These are phyloP conservation scores for Teunomyces kruisii DNA, from an alignment of 805 yeast species.

Conservation along the genomic window DNA sequence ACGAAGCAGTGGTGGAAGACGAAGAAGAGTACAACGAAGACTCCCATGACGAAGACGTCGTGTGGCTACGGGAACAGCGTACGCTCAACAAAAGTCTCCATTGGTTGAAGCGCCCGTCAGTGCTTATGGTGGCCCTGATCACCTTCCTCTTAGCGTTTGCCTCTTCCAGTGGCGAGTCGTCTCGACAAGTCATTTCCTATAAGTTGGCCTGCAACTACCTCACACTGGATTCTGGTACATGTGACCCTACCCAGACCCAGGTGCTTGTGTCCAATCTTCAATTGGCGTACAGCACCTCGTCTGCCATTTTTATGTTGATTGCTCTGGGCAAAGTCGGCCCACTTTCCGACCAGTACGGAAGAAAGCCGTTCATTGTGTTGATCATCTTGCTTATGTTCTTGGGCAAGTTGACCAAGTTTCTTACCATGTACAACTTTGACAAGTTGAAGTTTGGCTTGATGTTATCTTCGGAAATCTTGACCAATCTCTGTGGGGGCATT, in stretches of 20 bases:
- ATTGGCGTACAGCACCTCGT: constrained; percentile 39
- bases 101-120: constrained; percentile 61
- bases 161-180: constrained; percentile 35
- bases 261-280: constrained; percentile 48
- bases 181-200: constrained; percentile 37
- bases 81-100: constrained; percentile 39
- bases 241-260: constrained; percentile 36
- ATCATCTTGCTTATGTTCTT: constrained; percentile 17
- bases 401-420: constrained; percentile 22
- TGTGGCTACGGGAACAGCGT: constrained; percentile 53
- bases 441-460: constrained; percentile 35
- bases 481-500: constrained; percentile 62
- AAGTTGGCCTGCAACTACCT: constrained; percentile 24
- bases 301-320: constrained; percentile 47
- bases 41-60: constrained; percentile 39
- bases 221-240: constrained; percentile 12
- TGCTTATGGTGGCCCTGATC: constrained; percentile 46
- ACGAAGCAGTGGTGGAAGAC: constrained; percentile 41
- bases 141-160: constrained; percentile 45
- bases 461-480: constrained; percentile 44
- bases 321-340: constrained; percentile 55
- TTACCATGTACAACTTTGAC: constrained; percentile 23
- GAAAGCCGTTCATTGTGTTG: constrained; percentile 26
- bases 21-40: constrained; percentile 34
- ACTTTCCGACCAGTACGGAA: constrained; percentile 38